Percentiles rank a stretch among this genome's conserved stretches.
phyloP scores from a whole-genome alignment of 2,329 filamentous ascomycete genomes.

The Pseudogymnoascus pannorum region DNA sequence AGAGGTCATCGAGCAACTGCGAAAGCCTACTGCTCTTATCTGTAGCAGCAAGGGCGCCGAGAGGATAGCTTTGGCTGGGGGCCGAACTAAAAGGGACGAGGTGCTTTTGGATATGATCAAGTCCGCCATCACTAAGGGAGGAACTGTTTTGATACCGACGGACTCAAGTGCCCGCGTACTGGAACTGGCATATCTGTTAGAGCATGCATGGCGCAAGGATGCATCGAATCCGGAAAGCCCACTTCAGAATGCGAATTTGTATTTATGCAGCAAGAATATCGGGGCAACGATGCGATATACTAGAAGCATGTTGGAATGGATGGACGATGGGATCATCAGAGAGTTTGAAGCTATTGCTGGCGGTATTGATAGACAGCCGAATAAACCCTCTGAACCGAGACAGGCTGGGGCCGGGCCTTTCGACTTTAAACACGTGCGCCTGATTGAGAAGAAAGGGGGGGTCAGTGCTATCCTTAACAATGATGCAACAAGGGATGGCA shows the following conservation, averaged over 20 bases:
- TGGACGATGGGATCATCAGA: conserved; percentile 90
- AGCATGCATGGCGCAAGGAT: conserved; percentile 79
- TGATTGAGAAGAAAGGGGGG: conserved; percentile 76
- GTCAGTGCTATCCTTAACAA: conserved; percentile 61
- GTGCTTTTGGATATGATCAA: conserved; percentile 76
- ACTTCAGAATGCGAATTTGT: conserved; percentile 55
- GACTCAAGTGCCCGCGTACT: conserved; percentile 93
- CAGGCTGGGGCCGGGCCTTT: conserved; percentile 60
- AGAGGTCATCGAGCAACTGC: conserved; percentile 87
- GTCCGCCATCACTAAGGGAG: conserved; percentile 69
- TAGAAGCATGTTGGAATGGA: conserved; percentile 97
- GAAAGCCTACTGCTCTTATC: conserved; percentile 86
- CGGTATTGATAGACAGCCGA: conserved; percentile 35
- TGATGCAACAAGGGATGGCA: conserved; percentile 34
- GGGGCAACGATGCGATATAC: conserved; percentile 86
- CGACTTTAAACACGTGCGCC: conserved; percentile 76
- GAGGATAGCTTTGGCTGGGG: conserved; percentile 60
- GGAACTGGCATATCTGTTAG: conserved; percentile 84
- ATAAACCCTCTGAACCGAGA: conserved; percentile 40
- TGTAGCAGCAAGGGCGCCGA: conserved; percentile 82
- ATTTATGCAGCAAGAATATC: conserved; percentile 78
- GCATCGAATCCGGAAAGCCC: conserved; percentile 43
- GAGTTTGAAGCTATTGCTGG: conserved; percentile 68
- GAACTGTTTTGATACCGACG: conserved; percentile 86
- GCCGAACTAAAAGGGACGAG: conserved; percentile 76